Evolutionary conservation across 2,329 filamentous ascomycete genomes (phyloP), one percentile per base, ranked within the genome.

Genomic region (Tolypocladium endophyticum): DNA sequence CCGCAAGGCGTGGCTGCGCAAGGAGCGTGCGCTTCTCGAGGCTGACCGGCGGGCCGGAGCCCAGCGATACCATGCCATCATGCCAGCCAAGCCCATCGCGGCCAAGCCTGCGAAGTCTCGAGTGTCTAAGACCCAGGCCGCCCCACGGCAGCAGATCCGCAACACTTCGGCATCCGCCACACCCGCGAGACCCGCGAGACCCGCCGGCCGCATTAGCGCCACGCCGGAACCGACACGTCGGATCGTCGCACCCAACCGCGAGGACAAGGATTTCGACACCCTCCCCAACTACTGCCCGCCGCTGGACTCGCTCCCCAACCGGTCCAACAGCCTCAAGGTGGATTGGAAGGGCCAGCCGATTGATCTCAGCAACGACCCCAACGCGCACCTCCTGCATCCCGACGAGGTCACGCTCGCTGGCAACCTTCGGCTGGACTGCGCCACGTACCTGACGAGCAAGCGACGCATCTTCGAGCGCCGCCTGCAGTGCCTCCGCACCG

Each of bases 361-460:
- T 64, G 88, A 95, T 69, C 83, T 96, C 54, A 84, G 80, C 72
- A 79, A 81, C 61, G 90, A 95, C 68, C 84, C 88, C 8, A 80
- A 92, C 67, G 79, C 81, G 30, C 71, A 85, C 60, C 77, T 90
- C 45, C 84, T 97, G 50, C 90, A 94, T 70, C 82, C 86, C 7
- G 88, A 92, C 62, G 93, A 97, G 75, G 69, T 92, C 36, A 77
- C 79, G 23, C 80, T 96, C 36, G 92, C 92, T 14, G 85, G 88
- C 54, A 89, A 86, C 56, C 81, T 97, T 36, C 86, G 92, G 59
- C 83, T 97, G 39, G 89, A 90, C 64, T 93, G 89, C 72, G 89
- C 90, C 23, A 93, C 89, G 16, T 97, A 97, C 70, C 81, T 97
- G 30, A 92, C 89, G 61, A 94, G 89, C 79, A 97, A 97, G 81